phyloP scores from a whole-genome alignment of 805 yeast genomes.

The Ogataea sp. region DNA sequence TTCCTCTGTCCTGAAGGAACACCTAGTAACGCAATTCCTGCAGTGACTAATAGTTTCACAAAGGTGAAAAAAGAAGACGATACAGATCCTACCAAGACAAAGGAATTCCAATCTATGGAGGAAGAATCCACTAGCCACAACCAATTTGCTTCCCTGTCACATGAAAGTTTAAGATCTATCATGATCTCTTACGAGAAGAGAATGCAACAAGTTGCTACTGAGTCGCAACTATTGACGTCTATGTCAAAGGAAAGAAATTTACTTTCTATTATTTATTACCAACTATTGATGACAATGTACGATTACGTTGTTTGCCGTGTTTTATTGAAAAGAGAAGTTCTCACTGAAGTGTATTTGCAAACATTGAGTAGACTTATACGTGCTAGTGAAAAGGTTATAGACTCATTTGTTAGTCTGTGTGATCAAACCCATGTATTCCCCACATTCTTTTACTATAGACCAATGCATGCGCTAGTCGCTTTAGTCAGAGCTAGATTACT shows the following conservation, averaged over 20 bases:
- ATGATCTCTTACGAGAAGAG: constrained; percentile 32
- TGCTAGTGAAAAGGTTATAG: constrained; percentile 37
- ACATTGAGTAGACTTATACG: constrained; percentile 34
- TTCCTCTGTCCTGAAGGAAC: constrained; percentile 26
- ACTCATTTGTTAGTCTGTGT: constrained; percentile 34
- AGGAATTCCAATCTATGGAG: not conserved
- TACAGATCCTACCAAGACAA: too few relatives aligned
- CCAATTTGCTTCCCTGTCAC: constrained; percentile 10
- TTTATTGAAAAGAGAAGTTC: constrained; percentile 20
- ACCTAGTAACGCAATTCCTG: not conserved
- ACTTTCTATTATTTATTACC: constrained; percentile 39
- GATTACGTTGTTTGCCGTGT: constrained; percentile 42
- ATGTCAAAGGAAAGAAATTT: constrained; percentile 29
- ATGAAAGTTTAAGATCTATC: constrained; percentile 19
- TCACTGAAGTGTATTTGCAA: constrained; percentile 27
- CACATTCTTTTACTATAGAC: constrained; percentile 44
- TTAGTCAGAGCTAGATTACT: constrained; percentile 38
- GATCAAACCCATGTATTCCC: constrained; percentile 34
- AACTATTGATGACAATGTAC: constrained; percentile 41
- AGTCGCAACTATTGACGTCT: constrained; percentile 29
- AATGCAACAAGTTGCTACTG: constrained; percentile 31
- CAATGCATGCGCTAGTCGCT: constrained; percentile 43
- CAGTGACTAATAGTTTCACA: too few relatives aligned
- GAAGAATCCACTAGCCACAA: not conserved
- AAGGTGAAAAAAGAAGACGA: too few relatives aligned